Evolutionary conservation across 805 yeast genomes (phyloP).

Genomic region (Candida rishiriensis): DNA sequence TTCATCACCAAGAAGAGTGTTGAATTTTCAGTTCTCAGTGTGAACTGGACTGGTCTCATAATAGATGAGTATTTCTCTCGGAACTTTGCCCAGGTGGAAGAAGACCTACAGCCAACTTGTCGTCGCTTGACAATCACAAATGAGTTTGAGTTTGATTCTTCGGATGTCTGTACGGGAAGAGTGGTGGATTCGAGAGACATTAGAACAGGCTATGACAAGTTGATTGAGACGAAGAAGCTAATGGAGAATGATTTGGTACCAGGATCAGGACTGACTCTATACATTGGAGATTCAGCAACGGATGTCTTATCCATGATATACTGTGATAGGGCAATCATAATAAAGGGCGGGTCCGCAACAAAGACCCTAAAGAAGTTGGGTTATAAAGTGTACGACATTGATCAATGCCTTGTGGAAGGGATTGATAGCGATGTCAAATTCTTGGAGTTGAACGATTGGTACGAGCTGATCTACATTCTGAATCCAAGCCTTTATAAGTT

Average conservation of each 20-base stretch:
- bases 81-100: slow-evolving; percentile 12
- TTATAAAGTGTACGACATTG: slow-evolving; percentile 17
- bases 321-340: slow-evolving; percentile 43
- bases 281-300: slow-evolving; percentile 62
- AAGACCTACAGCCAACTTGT: slow-evolving; percentile 1
- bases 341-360: slow-evolving; percentile 36
- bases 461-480: slow-evolving; percentile 11
- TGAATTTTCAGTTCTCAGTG: slow-evolving; percentile 40
- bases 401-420: slow-evolving; percentile 4
- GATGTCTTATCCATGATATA: slow-evolving; percentile 49
- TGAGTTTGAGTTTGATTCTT: slow-evolving; percentile 40
- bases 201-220: slow-evolving; percentile 55
- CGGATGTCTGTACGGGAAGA: slow-evolving; percentile 22
- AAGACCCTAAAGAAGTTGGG: slow-evolving; percentile 22
- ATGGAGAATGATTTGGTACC: slow-evolving; percentile 10
- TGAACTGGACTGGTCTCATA: slow-evolving; percentile 55
- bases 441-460: slow-evolving; percentile 18
- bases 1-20: background rate
- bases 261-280: slow-evolving; percentile 24
- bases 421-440: slow-evolving; percentile 7
- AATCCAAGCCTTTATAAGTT: slow-evolving; percentile 7
- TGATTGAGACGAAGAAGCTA: slow-evolving; percentile 19
- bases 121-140: slow-evolving; percentile 35
- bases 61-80: slow-evolving; percentile 33
- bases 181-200: slow-evolving; percentile 23